Percentiles rank a stretch among this genome's conserved stretches.
These are phyloP conservation scores for Cichorium intybus DNA, from an alignment of 140 eudicot species.

Conservation along the genomic window DNA sequence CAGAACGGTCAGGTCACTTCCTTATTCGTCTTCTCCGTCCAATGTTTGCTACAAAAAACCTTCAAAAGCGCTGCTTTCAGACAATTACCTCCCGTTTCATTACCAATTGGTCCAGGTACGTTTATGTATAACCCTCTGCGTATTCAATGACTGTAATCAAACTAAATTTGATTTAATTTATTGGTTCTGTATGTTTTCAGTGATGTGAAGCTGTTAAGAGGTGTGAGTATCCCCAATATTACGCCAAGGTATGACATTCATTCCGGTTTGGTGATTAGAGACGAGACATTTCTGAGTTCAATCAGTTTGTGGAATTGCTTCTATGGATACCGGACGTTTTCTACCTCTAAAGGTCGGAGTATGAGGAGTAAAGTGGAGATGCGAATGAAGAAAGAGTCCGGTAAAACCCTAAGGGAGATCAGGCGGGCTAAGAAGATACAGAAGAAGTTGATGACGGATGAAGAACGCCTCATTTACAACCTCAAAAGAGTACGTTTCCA, in stretches of 20 bases:
- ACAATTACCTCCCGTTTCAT: slow-evolving; percentile 42
- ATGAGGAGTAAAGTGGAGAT: slow-evolving; percentile 96
- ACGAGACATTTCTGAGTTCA: slow-evolving; percentile 14
- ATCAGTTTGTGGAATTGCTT: slow-evolving; percentile 25
- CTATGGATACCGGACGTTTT: slow-evolving; percentile 47
- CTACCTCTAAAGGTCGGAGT: slow-evolving; percentile 64
- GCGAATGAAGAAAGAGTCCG: slow-evolving; percentile 84
- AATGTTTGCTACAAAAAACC: slow-evolving; percentile 59
- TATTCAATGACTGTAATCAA: background rate
- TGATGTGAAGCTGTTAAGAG: slow-evolving; percentile 35
- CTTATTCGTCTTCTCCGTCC: slow-evolving; percentile 15
- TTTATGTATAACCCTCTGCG: slow-evolving; percentile 2
- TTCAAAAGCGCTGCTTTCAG: slow-evolving; percentile 53
- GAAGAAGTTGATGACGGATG: slow-evolving; percentile 93
- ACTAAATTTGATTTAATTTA: background rate
- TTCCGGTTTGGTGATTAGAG: slow-evolving; percentile 12
- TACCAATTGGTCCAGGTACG: slow-evolving; percentile 39
- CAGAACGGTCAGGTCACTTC: background rate
- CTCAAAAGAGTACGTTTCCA: slow-evolving; percentile 69
- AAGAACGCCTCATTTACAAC: slow-evolving; percentile 81
- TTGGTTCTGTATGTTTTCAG: slow-evolving; percentile 32
- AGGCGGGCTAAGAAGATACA: slow-evolving; percentile 72
- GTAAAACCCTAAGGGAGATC: slow-evolving; percentile 83
- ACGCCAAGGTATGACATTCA: slow-evolving; percentile 14
- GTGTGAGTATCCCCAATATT: slow-evolving; percentile 10